Percentiles rank a stretch among this genome's conserved stretches.
Conservation (phyloP, 2,329 filamentous ascomycete species). For the Beauveria sp. region DNA sequence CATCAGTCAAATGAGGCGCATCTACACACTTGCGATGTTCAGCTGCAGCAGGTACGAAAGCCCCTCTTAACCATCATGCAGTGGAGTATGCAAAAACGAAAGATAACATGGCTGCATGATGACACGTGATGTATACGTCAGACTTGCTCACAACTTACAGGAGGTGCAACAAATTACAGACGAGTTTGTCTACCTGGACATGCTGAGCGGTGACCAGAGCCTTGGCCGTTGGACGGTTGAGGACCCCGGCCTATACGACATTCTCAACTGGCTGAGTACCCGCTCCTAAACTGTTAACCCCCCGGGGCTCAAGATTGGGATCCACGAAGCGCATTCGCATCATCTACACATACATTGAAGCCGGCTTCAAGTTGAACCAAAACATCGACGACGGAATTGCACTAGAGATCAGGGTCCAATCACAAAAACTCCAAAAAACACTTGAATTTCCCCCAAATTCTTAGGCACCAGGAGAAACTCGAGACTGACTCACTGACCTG, state of each 20-base stretch:
- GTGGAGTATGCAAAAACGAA: background rate
- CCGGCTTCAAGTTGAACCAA: background rate
- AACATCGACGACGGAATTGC: background rate
- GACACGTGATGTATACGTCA: background rate
- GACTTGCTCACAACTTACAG: slow-evolving; percentile 25
- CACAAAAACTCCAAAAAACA: background rate
- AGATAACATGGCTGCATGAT: background rate
- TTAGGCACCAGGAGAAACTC: background rate
- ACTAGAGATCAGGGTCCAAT: background rate
- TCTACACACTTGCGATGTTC: slow-evolving; percentile 47
- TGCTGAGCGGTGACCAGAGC: slow-evolving; percentile 43
- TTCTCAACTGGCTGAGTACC: slow-evolving; percentile 51
- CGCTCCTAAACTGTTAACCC: background rate
- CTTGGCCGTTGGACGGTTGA: slow-evolving; percentile 57
- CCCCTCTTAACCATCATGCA: background rate
- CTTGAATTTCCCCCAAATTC: too few species aligned
- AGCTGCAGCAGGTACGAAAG: slow-evolving; percentile 46
- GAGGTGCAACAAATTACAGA: slow-evolving; percentile 53
- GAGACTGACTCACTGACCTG: background rate
- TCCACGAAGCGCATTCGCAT: background rate
- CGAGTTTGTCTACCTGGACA: slow-evolving; percentile 48
- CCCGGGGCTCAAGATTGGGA: background rate
- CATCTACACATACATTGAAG: background rate
- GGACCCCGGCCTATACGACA: slow-evolving; percentile 49
- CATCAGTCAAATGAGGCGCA: slow-evolving; percentile 38